phyloP scores from a whole-genome alignment of 495 filamentous ascomycete species.

The Neurospora sp. region DNA sequence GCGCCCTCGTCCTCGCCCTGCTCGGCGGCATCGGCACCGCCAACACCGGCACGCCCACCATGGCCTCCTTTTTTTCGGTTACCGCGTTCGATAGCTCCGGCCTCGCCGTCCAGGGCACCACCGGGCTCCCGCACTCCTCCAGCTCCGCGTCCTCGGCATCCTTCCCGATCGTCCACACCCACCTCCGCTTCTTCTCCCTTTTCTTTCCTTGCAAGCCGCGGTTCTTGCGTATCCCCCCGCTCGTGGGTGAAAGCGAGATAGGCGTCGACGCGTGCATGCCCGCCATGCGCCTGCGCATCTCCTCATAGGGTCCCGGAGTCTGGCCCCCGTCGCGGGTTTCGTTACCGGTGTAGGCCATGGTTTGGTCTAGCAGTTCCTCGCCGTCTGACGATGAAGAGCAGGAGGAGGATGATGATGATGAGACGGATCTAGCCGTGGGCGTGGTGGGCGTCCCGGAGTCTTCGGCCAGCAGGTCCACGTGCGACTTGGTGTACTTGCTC shows the following conservation, averaged over 20 bases:
- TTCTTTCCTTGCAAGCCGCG: slow-evolving; percentile 21
- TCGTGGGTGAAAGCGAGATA: slow-evolving; percentile 18
- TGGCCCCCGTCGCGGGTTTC: slow-evolving; percentile 44
- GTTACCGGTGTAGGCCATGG: slow-evolving; percentile 37
- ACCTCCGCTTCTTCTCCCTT: slow-evolving; percentile 41
- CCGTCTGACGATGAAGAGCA: slow-evolving; percentile 8
- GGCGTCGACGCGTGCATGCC: slow-evolving; percentile 29
- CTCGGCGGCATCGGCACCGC: slow-evolving; percentile 6
- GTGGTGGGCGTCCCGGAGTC: slow-evolving; percentile 37
- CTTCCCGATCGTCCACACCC: slow-evolving; percentile 44
- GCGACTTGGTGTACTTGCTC: slow-evolving; percentile 43
- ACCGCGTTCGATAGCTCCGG: background rate
- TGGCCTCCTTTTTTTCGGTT: background rate
- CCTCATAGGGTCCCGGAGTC: slow-evolving; percentile 48
- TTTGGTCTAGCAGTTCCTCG: slow-evolving; percentile 32
- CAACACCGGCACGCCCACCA: slow-evolving; percentile 10
- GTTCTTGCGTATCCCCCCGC: slow-evolving; percentile 32
- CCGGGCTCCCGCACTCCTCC: slow-evolving; percentile 27
- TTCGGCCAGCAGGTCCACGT: slow-evolving; percentile 44
- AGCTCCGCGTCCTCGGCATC: slow-evolving; percentile 32
- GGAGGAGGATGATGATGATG: slow-evolving; percentile 13
- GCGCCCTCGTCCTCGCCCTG: background rate
- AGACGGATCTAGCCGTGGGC: slow-evolving; percentile 11
- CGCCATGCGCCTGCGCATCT: slow-evolving; percentile 45
- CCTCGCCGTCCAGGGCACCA: slow-evolving; percentile 14